These are phyloP conservation scores for Blastocystis sp. DNA, from an alignment of 352 stramenopile species.

Conservation along the genomic window DNA sequence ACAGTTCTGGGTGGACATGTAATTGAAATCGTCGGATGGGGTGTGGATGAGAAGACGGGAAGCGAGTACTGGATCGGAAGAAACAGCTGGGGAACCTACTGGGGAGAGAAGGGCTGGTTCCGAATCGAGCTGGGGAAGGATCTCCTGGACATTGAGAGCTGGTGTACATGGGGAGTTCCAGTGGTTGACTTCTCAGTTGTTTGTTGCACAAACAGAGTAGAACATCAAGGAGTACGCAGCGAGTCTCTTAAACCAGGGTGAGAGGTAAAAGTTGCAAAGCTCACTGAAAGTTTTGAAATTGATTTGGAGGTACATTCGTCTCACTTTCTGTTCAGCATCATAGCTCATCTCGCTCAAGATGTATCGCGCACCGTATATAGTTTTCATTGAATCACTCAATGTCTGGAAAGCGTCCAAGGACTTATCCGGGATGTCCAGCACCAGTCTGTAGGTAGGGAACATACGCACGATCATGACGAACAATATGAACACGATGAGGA, in stretches of 20 bases:
- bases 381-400: background rate
- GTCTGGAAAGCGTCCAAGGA: background rate
- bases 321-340: background rate
- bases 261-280: background rate
- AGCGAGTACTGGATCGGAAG: constrained; percentile 83
- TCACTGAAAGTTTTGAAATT: background rate
- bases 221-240: background rate
- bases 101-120: constrained; percentile 84
- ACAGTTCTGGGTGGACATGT: constrained; percentile 77
- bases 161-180: constrained; percentile 75
- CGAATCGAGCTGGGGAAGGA: constrained; percentile 81
- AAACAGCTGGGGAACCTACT: constrained; percentile 84
- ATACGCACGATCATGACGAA: background rate
- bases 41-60: constrained; percentile 73
- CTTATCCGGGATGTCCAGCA: background rate
- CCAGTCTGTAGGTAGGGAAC: background rate
- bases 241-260: background rate
- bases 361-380: background rate
- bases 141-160: constrained; percentile 77
- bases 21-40: constrained; percentile 79
- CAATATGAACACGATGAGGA: background rate
- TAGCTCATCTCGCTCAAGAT: background rate
- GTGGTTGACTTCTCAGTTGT: constrained; percentile 65
- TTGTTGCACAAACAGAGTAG: constrained; percentile 16
- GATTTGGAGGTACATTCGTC: background rate